Conservation (phyloP, 1,284 basidiomycete genomes). For the Rhodotorula sp. region DNA sequence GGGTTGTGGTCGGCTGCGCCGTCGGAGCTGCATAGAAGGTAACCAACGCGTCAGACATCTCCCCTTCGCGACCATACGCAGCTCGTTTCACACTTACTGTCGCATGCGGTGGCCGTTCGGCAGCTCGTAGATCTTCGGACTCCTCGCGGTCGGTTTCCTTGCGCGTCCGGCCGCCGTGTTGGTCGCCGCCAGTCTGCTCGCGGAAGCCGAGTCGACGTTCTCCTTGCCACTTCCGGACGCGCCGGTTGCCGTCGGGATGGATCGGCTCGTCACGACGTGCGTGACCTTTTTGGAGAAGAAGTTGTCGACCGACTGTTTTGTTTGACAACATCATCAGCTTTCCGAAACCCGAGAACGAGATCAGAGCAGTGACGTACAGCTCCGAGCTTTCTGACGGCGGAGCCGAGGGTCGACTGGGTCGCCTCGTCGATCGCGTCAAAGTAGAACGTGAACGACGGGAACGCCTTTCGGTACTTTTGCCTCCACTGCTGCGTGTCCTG, state of each 20-base stretch:
- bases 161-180: conserved; percentile 9
- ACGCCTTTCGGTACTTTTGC: conserved; percentile 76
- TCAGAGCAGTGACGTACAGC: conserved; percentile 61
- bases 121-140: conserved; percentile 31
- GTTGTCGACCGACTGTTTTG: conserved; percentile 66
- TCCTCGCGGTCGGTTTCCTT: conserved; percentile 16
- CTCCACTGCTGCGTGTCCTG: conserved; percentile 59
- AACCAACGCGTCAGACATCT: not conserved
- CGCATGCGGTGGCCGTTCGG: conserved; percentile 33
- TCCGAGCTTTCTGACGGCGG: conserved; percentile 65
- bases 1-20: conserved; percentile 48
- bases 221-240: conserved; percentile 42
- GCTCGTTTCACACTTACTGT: conserved; percentile 7
- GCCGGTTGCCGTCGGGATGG: conserved; percentile 31
- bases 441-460: conserved; percentile 80
- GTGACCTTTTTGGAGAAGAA: conserved; percentile 84
- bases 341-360: not conserved
- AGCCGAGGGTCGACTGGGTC: conserved; percentile 56
- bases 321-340: conserved; percentile 13
- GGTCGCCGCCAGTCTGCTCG: not conserved
- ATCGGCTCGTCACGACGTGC: conserved; percentile 74
- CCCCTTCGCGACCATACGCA: not conserved
- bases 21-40: not conserved
- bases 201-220: conserved; percentile 40
- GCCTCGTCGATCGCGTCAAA: conserved; percentile 68